A percentile compares a stretch with the other conserved stretches of the same genome.
phyloP scores from a whole-genome alignment of 176 grass and related monocot species.

The Rhynchospora pubera region DNA sequence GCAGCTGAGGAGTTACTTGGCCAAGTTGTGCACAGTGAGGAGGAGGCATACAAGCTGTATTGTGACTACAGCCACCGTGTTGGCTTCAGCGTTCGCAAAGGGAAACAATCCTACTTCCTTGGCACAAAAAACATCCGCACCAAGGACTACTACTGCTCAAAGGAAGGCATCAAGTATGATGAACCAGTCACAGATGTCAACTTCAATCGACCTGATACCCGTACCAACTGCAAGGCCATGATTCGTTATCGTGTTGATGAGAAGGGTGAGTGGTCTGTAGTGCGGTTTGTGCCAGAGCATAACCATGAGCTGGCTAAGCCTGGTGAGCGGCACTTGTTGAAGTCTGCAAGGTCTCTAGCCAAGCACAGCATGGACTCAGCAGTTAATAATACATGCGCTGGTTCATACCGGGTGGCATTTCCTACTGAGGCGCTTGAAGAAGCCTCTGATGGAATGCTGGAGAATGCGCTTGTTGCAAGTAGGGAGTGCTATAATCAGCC shows the following conservation, averaged over 20 bases:
- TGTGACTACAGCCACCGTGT: slow-evolving; percentile 83
- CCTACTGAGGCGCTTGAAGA: slow-evolving; percentile 14
- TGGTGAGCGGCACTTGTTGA: slow-evolving; percentile 74
- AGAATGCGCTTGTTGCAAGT: slow-evolving; percentile 41
- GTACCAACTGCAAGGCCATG: slow-evolving; percentile 91
- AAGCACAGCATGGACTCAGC: slow-evolving; percentile 17
- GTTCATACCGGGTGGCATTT: background rate
- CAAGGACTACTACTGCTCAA: slow-evolving; percentile 91
- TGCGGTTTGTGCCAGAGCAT: slow-evolving; percentile 65
- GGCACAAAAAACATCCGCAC: slow-evolving; percentile 73
- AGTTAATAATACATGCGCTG: background rate
- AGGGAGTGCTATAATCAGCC: slow-evolving; percentile 71
- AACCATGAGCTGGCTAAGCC: slow-evolving; percentile 85
- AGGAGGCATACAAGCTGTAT: slow-evolving; percentile 69
- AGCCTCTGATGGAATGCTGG: slow-evolving; percentile 25
- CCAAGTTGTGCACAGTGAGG: slow-evolving; percentile 64
- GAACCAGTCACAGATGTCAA: slow-evolving; percentile 70
- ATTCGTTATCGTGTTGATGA: slow-evolving; percentile 76
- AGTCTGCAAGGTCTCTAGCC: slow-evolving; percentile 58
- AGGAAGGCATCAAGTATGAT: slow-evolving; percentile 85
- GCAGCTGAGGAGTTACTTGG: slow-evolving; percentile 60
- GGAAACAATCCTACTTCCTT: slow-evolving; percentile 79
- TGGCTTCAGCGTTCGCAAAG: slow-evolving; percentile 82
- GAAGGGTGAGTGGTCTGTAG: slow-evolving; percentile 64
- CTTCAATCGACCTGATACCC: slow-evolving; percentile 68